A percentile compares a stretch with the other conserved stretches of the same genome.
Conservation (phyloP, 805 yeast species). For the Yarrowia bubula region DNA sequence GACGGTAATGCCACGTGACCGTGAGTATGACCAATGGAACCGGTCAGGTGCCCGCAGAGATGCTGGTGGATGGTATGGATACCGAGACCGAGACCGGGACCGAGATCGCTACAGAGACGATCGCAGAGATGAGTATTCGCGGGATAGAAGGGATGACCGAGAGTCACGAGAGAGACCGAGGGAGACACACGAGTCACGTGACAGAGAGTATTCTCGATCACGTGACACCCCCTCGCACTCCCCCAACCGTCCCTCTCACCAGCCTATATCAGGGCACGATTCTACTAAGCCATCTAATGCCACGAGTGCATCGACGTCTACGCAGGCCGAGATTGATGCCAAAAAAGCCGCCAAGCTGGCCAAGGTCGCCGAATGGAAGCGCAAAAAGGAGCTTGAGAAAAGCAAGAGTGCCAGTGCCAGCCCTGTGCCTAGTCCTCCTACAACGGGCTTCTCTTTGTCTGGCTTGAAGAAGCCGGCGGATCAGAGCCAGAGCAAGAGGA, state of each 20-base stretch:
- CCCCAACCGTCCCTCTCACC: background rate
- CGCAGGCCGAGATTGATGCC: constrained; percentile 36
- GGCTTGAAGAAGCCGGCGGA: background rate
- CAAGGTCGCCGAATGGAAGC: constrained; percentile 59
- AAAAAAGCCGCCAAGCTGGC: constrained; percentile 48
- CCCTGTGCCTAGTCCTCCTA: background rate
- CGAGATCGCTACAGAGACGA: background rate
- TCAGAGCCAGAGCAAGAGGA: background rate
- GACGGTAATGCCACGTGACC: constrained; percentile 11
- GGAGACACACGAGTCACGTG: too few species aligned
- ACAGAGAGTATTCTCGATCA: background rate
- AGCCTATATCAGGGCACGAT: background rate
- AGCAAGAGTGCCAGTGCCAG: constrained; percentile 33
- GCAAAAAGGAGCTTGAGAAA: constrained; percentile 46
- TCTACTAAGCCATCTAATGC: constrained; percentile 13
- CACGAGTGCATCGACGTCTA: background rate
- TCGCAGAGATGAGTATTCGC: too few species aligned
- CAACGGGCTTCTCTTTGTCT: constrained; percentile 9
- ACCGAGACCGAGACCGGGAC: constrained; percentile 2
- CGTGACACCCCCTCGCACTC: background rate
- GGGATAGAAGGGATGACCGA: too few species aligned
- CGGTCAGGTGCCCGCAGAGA: constrained; percentile 6
- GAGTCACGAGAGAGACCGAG: too few species aligned
- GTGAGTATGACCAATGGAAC: constrained; percentile 25
- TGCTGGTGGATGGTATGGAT: constrained; percentile 18